These are phyloP conservation scores for Craterostigma plantagineum DNA, from an alignment of 257 asterid species.

Conservation along the genomic window DNA sequence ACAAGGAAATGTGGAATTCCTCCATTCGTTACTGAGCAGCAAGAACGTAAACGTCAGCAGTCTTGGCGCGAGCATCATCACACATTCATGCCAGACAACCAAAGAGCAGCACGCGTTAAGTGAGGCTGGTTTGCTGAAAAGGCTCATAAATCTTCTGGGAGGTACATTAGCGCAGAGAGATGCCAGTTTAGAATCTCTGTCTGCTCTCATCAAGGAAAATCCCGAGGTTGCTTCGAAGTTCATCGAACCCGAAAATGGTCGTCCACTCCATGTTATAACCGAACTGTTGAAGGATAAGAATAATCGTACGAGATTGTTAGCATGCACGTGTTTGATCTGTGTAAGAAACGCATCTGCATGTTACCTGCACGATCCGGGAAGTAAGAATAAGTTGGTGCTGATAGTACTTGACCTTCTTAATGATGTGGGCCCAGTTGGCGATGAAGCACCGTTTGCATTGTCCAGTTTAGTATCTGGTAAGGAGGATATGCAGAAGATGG, in stretches of 20 bases:
- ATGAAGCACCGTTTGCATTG: conserved; percentile 69
- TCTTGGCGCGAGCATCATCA: conserved; percentile 78
- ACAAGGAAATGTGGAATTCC: conserved; percentile 51
- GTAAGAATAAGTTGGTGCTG: conserved; percentile 39
- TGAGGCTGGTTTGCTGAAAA: conserved; percentile 57
- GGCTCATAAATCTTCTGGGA: conserved; percentile 58
- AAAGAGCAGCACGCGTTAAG: conserved; percentile 60
- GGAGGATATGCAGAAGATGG: conserved; percentile 71
- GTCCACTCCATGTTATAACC: conserved; percentile 33
- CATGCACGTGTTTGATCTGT: conserved; percentile 57
- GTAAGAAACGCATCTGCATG: conserved; percentile 40
- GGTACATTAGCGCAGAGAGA: conserved; percentile 68
- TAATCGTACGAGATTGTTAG: conserved; percentile 74
- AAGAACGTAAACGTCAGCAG: conserved; percentile 73
- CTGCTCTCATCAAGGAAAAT: conserved; percentile 52
- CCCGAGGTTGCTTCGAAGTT: conserved; percentile 49
- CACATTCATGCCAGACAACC: conserved; percentile 65
- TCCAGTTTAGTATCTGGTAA: conserved; percentile 52
- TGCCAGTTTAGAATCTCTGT: conserved; percentile 78
- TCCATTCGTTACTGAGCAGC: conserved; percentile 49
- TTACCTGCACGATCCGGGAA: conserved; percentile 41
- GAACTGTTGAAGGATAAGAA: conserved; percentile 66
- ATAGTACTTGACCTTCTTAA: conserved; percentile 69
- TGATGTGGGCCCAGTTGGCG: conserved; percentile 92
- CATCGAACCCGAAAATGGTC: conserved; percentile 55